phyloP scores from a whole-genome alignment of 441 rosid genomes.

The Adansonia grandidieri region DNA sequence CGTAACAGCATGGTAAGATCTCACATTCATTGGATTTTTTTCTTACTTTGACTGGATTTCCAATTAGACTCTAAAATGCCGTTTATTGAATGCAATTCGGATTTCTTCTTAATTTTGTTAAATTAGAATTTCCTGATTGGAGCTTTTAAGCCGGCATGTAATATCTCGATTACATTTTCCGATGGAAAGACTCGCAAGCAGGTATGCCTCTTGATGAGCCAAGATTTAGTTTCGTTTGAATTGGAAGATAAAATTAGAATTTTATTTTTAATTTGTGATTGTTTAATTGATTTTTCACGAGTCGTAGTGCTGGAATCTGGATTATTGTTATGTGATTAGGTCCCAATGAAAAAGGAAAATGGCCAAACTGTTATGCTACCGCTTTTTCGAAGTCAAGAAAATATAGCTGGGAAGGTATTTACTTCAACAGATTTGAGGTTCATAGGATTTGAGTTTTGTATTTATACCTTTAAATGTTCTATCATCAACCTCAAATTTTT shows the following conservation, averaged over 20 bases:
- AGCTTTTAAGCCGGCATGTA: conserved; percentile 95
- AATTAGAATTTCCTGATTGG: conserved; percentile 86
- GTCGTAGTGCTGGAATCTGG: background rate
- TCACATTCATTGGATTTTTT: background rate
- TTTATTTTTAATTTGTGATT: background rate
- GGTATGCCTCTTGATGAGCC: conserved; percentile 42
- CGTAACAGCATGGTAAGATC: conserved; percentile 19
- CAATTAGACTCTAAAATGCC: background rate
- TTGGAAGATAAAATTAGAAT: background rate
- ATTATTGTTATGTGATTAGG: conserved; percentile 47
- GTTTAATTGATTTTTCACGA: background rate
- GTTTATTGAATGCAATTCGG: conserved; percentile 5
- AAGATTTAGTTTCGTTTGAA: background rate
- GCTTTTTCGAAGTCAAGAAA: conserved; percentile 96
- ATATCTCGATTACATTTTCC: conserved; percentile 63
- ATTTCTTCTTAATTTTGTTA: background rate
- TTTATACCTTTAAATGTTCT: conserved; percentile 1
- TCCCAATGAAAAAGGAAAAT: conserved; percentile 91
- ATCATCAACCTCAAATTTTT: conserved; percentile 14
- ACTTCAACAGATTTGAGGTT: background rate
- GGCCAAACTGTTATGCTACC: conserved; percentile 84
- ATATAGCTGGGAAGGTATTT: conserved; percentile 82
- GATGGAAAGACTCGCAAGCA: conserved; percentile 92
- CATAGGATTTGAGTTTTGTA: background rate
- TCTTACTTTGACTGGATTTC: background rate